Evolutionary conservation across 306 rosid species (phyloP).

Genomic region (Lathyrus aphaca): DNA sequence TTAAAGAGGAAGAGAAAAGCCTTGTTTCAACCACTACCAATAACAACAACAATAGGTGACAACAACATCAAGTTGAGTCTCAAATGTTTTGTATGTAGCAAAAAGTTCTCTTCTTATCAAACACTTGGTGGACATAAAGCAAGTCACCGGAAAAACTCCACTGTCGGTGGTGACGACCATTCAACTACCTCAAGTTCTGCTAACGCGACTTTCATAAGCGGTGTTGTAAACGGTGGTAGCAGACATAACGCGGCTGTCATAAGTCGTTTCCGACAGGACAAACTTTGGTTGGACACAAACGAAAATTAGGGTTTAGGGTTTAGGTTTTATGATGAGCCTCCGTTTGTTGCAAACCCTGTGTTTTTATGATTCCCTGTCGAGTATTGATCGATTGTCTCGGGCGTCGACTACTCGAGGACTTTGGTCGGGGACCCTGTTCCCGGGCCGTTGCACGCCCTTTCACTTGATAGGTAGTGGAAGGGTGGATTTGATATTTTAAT

Average conservation of each 20-base stretch:
- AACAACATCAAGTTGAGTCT: constrained; percentile 37
- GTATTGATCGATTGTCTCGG: too few relatives aligned
- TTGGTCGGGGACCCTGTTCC: too few relatives aligned
- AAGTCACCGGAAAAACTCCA: constrained; percentile 70
- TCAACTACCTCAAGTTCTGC: constrained; percentile 57
- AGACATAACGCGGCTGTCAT: too few relatives aligned
- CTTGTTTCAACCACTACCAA: constrained; percentile 22
- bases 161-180: constrained; percentile 46
- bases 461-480: too few relatives aligned
- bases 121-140: constrained; percentile 98
- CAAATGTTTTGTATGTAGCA: constrained; percentile 84
- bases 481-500: too few relatives aligned
- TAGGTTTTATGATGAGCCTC: too few relatives aligned
- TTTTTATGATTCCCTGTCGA: too few relatives aligned
- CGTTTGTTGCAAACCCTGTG: too few relatives aligned
- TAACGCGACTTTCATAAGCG: constrained; percentile 26
- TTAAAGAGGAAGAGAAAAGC: constrained; percentile 13
- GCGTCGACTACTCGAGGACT: too few relatives aligned
- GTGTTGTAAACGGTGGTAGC: constrained; percentile 52
- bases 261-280: constrained; percentile 91
- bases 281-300: constrained; percentile 96
- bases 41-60: not conserved
- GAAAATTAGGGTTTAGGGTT: too few relatives aligned
- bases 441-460: too few relatives aligned
- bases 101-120: constrained; percentile 78